phyloP scores from a whole-genome alignment of 73 alveolate species.

The Uronychia setigera region DNA sequence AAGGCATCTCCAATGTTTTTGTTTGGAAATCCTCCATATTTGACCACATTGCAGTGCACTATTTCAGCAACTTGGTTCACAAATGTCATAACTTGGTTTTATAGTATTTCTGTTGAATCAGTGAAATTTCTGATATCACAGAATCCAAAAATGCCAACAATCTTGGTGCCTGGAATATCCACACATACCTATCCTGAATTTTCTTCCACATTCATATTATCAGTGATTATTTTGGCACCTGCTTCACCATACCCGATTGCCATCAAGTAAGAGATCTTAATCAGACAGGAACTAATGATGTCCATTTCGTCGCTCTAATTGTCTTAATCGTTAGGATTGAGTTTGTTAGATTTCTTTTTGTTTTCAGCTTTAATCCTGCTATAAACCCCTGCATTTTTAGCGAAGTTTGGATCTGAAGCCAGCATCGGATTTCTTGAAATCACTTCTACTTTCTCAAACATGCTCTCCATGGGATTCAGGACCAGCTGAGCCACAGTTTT shows the following conservation, averaged over 20 bases:
- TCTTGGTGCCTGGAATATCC: constrained; percentile 59
- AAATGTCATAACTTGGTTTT: constrained; percentile 89
- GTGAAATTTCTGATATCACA: constrained; percentile 87
- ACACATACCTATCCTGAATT: constrained; percentile 60
- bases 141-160: constrained; percentile 82
- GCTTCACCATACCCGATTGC: constrained; percentile 67
- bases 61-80: constrained; percentile 95
- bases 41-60: constrained; percentile 90
- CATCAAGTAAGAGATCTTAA: constrained; percentile 46
- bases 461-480: constrained; percentile 70
- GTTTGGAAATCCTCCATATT: constrained; percentile 96
- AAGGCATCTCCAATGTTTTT: constrained; percentile 98
- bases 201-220: constrained; percentile 69
- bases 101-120: constrained; percentile 77
- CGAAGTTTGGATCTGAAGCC: constrained; percentile 46
- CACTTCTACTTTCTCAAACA: constrained; percentile 68
- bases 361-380: constrained; percentile 6
- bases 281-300: not conserved
- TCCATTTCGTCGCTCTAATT: constrained; percentile 5
- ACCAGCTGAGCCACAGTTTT: constrained; percentile 63
- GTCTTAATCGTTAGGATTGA: constrained; percentile 4
- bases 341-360: constrained; percentile 31
- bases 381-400: constrained; percentile 42
- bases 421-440: constrained; percentile 68
- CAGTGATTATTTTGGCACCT: constrained; percentile 71